These are phyloP conservation scores for Paralagenidium karlingii DNA, from an alignment of 352 stramenopile genomes.

Conservation along the genomic window DNA sequence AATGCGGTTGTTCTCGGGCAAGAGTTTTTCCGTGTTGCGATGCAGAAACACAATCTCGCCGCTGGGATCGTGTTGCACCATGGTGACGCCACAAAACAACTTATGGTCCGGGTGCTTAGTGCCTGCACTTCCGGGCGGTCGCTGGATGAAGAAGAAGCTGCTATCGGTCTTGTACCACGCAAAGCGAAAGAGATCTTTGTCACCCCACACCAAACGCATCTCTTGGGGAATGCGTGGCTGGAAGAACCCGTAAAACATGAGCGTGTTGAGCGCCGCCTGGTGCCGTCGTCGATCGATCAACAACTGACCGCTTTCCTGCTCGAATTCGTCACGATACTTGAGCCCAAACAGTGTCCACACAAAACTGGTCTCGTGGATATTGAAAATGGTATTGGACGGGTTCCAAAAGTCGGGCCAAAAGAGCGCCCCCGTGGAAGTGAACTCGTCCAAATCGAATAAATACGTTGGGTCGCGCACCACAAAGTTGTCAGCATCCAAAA, in stretches of 20 bases:
- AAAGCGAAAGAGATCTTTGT: constrained; percentile 13
- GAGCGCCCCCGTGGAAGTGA: constrained; percentile 5
- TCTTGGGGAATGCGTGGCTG: constrained; percentile 2
- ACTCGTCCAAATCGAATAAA: constrained; percentile 7
- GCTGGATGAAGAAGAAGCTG: constrained; percentile 14
- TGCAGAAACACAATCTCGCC: constrained; percentile 15
- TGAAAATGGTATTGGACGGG: constrained; percentile 10
- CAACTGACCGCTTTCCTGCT: constrained; percentile 12
- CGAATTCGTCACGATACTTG: constrained; percentile 11
- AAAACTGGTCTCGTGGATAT: constrained; percentile 10
- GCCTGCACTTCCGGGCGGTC: constrained; percentile 5
- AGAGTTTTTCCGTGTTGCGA: constrained; percentile 41
- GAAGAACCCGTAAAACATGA: constrained; percentile 15
- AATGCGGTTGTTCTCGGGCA: constrained; percentile 23
- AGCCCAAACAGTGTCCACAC: constrained; percentile 10
- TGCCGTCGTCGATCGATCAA: constrained; percentile 8
- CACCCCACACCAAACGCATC: constrained; percentile 8
- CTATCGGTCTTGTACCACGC: constrained; percentile 17
- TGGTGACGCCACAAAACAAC: constrained; percentile 18
- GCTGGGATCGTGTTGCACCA: constrained; percentile 22
- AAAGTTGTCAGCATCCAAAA: constrained; percentile 6
- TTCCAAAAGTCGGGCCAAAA: constrained; percentile 14
- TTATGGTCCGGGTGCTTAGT: not conserved
- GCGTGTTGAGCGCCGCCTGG: constrained; percentile 7
- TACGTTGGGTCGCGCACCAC: constrained; percentile 2